Evolutionary conservation across 805 yeast genomes (phyloP).

Genomic region (Saccharomyces mikatae): DNA sequence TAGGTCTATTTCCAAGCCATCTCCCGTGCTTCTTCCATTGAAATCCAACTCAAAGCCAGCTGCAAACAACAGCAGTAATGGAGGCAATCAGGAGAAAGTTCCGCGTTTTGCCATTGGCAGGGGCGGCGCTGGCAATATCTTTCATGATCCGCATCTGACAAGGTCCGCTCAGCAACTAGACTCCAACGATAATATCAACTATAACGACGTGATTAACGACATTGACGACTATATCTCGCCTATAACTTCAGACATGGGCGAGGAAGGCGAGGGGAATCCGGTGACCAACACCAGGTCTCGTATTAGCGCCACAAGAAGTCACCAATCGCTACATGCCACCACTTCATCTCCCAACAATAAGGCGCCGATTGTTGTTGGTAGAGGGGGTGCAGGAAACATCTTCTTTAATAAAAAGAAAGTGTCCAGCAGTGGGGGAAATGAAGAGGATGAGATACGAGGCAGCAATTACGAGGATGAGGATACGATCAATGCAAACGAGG

Average conservation of each 20-base stretch:
- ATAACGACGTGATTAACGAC: conserved; percentile 4
- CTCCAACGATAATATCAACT: conserved; percentile 39
- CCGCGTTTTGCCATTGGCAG: conserved; percentile 44
- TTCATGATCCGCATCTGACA: conserved; percentile 37
- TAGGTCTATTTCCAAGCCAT: conserved; percentile 35
- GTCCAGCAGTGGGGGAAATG: not conserved
- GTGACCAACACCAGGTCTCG: not conserved
- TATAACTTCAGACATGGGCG: not conserved
- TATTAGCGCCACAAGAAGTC: not conserved
- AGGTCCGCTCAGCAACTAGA: conserved; percentile 50
- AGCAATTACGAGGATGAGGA: not conserved
- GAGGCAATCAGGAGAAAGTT: not conserved
- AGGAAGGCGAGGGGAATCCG: not conserved
- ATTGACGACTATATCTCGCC: conserved; percentile 9
- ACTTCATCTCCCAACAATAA: not conserved
- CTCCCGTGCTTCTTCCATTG: conserved; percentile 47
- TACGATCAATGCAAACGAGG: not conserved
- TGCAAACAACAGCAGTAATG: not conserved
- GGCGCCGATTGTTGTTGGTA: conserved; percentile 21
- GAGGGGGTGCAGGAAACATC: conserved; percentile 33
- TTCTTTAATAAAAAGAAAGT: conserved; percentile 10
- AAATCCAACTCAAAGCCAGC: not conserved
- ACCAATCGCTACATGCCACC: not conserved
- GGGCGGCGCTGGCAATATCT: conserved; percentile 70
- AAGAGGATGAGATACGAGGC: not conserved